phyloP scores from a whole-genome alignment of 352 stramenopile species.

The Stephanocyclus meneghinianus region DNA sequence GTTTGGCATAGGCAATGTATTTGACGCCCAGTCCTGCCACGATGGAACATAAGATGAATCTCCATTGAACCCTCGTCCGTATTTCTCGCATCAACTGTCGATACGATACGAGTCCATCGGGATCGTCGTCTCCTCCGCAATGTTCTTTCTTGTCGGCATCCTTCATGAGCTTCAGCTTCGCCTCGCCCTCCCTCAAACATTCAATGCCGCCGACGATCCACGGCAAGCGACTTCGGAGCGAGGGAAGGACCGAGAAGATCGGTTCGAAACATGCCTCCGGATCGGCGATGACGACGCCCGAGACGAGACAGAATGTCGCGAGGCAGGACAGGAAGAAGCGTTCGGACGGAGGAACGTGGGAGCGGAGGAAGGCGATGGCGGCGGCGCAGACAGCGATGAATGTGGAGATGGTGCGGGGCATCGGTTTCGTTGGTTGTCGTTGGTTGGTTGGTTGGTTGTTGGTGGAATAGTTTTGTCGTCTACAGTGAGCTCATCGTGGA shows the following conservation, averaged over 20 bases:
- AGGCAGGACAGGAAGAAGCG: background rate
- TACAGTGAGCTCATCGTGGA: no score
- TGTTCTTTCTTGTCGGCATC: background rate
- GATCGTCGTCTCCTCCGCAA: background rate
- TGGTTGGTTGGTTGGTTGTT: no score
- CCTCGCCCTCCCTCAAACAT: conserved; percentile 12
- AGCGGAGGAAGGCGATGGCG: background rate
- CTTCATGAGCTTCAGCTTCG: background rate
- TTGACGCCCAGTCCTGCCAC: conserved; percentile 12
- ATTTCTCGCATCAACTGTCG: conserved; percentile 9
- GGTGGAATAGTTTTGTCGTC: no score
- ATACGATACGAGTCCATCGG: conserved; percentile 1
- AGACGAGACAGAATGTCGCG: conserved; percentile 3
- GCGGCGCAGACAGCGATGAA: conserved; percentile 11
- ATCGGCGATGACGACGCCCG: conserved; percentile 10
- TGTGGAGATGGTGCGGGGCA: background rate
- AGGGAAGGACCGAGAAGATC: conserved; percentile 11
- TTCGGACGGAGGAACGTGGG: conserved; percentile 10
- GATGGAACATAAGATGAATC: conserved; percentile 2
- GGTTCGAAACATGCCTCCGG: conserved; percentile 3
- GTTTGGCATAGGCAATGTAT: conserved; percentile 27
- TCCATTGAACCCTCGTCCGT: conserved; percentile 19
- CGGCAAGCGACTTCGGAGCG: background rate
- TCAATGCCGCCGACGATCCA: conserved; percentile 10
- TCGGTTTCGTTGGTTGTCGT: background rate